phyloP scores from a whole-genome alignment of 768 basidiomycete species.

The Calocybe indica region DNA sequence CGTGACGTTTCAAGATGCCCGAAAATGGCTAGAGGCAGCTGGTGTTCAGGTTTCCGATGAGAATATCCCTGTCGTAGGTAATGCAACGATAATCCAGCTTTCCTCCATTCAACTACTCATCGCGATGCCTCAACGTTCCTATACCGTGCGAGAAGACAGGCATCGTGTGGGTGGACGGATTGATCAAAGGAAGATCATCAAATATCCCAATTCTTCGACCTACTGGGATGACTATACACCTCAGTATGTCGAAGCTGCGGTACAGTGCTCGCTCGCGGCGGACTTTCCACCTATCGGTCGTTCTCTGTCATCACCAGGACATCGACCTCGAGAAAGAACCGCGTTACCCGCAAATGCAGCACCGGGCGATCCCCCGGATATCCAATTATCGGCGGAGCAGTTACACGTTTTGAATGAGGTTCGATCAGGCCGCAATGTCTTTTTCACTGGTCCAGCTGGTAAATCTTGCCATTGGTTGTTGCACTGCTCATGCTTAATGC shows the following conservation, averaged over 20 bases:
- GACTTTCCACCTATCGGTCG: background rate
- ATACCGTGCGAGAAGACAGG: too few relatives aligned
- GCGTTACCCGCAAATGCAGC: slow-evolving; percentile 49
- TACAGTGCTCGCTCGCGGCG: slow-evolving; percentile 3
- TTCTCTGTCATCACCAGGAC: background rate
- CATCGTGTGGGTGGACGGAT: too few relatives aligned
- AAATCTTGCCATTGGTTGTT: slow-evolving; percentile 1
- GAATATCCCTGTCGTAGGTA: too few relatives aligned
- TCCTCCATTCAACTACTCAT: background rate
- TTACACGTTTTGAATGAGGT: slow-evolving; percentile 35
- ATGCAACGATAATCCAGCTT: background rate
- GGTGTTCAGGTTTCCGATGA: background rate
- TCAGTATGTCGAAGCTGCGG: slow-evolving; percentile 4
- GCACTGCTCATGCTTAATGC: background rate
- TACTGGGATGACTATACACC: slow-evolving; percentile 10
- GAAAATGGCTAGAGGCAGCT: slow-evolving; percentile 6
- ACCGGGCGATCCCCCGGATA: background rate
- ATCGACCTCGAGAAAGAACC: slow-evolving; percentile 62
- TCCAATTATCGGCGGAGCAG: slow-evolving; percentile 34
- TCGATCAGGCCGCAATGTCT: slow-evolving; percentile 50
- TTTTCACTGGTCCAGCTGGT: slow-evolving; percentile 78
- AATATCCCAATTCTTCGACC: slow-evolving; percentile 7
- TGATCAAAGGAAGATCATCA: background rate
- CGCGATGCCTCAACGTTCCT: background rate
- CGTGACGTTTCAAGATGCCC: slow-evolving; percentile 8